Percentiles rank a stretch among this genome's conserved stretches.
Conservation (phyloP, 2,329 filamentous ascomycete genomes). For the Aspergillus hiratsukae region DNA sequence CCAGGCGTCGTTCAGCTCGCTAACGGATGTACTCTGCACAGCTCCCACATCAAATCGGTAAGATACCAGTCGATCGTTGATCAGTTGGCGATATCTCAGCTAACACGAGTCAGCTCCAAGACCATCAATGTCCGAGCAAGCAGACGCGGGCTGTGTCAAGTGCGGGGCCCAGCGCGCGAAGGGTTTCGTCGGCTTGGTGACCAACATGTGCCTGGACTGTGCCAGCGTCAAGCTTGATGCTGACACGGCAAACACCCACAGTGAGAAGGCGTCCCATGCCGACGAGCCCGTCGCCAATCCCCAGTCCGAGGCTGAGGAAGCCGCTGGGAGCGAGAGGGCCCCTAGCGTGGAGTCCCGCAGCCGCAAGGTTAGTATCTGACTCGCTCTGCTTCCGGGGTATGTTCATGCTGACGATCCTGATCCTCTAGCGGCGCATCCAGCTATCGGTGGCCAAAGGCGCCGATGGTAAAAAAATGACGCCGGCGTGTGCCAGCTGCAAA, state of each 20-base stretch:
- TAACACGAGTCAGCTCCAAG: neutral
- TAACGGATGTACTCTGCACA: neutral
- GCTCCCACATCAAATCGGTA: neutral
- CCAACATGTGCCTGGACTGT: neutral
- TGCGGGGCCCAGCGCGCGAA: neutral
- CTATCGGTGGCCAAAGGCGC: neutral
- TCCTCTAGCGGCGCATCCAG: neutral
- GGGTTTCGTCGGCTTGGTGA: conserved; percentile 1
- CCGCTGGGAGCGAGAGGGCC: neutral
- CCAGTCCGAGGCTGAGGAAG: conserved; percentile 1
- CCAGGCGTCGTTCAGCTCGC: neutral
- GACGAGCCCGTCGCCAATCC: neutral
- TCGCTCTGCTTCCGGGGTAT: neutral
- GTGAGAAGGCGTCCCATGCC: neutral
- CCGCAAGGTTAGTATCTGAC: neutral
- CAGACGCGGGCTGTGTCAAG: neutral
- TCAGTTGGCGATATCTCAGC: neutral
- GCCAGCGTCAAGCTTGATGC: neutral
- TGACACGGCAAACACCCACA: neutral
- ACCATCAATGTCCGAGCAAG: neutral
- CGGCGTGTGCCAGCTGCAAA: conserved; percentile 20
- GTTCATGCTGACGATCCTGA: neutral
- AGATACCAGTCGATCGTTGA: neutral
- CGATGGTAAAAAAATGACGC: conserved; percentile 5
- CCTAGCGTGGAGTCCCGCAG: neutral